A percentile compares a stretch with the other conserved stretches of the same genome.
phyloP scores from a whole-genome alignment of 2,329 filamentous ascomycete species.

The Eurotiales sp. region DNA sequence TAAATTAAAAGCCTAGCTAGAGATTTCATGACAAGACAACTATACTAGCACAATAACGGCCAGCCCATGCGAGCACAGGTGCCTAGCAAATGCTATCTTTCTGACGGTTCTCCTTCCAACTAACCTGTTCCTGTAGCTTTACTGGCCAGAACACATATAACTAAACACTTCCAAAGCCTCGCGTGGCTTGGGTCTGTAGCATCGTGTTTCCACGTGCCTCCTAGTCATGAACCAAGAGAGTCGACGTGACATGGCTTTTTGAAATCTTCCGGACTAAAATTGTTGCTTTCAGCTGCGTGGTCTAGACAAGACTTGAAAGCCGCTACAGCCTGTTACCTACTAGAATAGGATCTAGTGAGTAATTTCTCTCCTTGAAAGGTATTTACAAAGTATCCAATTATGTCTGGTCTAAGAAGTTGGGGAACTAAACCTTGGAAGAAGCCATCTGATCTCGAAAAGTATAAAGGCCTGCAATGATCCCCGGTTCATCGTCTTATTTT shows the following conservation, averaged over 20 bases:
- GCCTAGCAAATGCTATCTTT: neutral
- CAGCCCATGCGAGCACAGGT: neutral
- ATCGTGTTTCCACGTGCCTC: neutral
- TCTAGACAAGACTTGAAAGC: neutral
- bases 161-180: neutral
- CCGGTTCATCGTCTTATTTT: neutral
- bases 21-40: neutral
- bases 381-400: neutral
- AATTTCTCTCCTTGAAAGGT: no score
- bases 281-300: neutral
- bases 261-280: neutral
- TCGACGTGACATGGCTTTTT: neutral
- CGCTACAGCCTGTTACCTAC: no score
- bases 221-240: neutral
- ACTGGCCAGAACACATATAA: neutral
- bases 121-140: neutral
- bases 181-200: constrained; percentile 1
- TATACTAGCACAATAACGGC: neutral
- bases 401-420: neutral
- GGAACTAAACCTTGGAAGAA: no score
- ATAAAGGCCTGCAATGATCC: neutral
- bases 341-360: no score
- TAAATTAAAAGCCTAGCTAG: neutral
- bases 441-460: neutral
- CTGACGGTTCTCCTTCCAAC: neutral